Conservation (phyloP, 225 moss, liverwort and hornwort species). For the Sphagnum tenellum region DNA sequence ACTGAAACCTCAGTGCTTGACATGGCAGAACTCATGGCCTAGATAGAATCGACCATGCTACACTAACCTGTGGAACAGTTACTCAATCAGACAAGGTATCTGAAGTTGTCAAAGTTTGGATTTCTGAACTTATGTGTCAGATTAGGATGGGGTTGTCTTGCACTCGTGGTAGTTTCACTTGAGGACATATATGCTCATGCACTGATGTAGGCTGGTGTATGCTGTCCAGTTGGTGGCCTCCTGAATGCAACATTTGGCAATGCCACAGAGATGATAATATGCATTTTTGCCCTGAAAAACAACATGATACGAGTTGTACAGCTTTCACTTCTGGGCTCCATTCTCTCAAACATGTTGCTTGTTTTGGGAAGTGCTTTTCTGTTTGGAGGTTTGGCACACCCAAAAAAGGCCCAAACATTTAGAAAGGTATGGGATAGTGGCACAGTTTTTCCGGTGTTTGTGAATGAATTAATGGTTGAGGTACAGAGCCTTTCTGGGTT, state of each 20-base stretch:
- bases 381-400: slow-evolving; percentile 53
- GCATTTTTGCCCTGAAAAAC: slow-evolving; percentile 58
- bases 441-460: not conserved
- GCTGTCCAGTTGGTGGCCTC: slow-evolving; percentile 53
- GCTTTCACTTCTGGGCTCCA: slow-evolving; percentile 78
- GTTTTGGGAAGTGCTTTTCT: slow-evolving; percentile 90
- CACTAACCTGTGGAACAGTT: too few relatives aligned
- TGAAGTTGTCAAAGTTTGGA: too few relatives aligned
- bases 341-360: slow-evolving; percentile 84
- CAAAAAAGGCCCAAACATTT: slow-evolving; percentile 67
- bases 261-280: slow-evolving; percentile 88
- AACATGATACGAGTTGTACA: slow-evolving; percentile 86
- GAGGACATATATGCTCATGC: too few relatives aligned
- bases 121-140: too few relatives aligned
- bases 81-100: too few relatives aligned
- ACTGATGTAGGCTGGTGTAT: not conserved
- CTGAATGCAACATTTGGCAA: slow-evolving; percentile 87
- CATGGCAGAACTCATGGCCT: too few relatives aligned
- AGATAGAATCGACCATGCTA: too few relatives aligned
- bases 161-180: too few relatives aligned
- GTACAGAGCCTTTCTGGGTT: not conserved
- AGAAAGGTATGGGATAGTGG: slow-evolving; percentile 24
- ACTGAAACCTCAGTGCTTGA: too few relatives aligned
- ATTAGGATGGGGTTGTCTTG: too few relatives aligned
- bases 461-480: not conserved